Percentiles rank a stretch among this genome's conserved stretches.
phyloP scores from a whole-genome alignment of 441 rosid genomes.

The Bocquillonia castaneifolia region DNA sequence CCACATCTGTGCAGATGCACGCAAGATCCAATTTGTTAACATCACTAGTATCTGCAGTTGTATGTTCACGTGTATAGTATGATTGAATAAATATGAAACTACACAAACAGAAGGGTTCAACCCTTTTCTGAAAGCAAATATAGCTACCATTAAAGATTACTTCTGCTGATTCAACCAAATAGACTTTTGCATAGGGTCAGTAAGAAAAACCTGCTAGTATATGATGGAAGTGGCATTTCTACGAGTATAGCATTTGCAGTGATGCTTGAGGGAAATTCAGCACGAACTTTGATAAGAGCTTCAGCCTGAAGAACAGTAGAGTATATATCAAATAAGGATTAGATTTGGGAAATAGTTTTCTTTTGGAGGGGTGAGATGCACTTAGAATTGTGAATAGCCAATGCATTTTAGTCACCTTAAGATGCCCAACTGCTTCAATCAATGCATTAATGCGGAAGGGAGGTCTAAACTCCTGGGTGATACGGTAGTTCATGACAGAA shows the following conservation, averaged over 20 bases:
- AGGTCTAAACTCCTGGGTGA: constrained; percentile 84
- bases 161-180: constrained; percentile 4
- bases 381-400: not conserved
- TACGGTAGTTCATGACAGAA: constrained; percentile 84
- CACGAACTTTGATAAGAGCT: constrained; percentile 62
- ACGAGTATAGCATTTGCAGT: constrained; percentile 57
- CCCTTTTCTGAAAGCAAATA: not conserved
- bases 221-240: constrained; percentile 80
- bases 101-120: not conserved
- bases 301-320: constrained; percentile 43
- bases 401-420: constrained; percentile 40
- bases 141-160: not conserved
- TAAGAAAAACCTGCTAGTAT: constrained; percentile 59
- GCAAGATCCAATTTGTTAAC: not conserved
- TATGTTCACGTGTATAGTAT: too few species aligned
- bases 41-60: not conserved
- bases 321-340: not conserved
- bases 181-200: not conserved
- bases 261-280: constrained; percentile 62
- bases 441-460: constrained; percentile 69
- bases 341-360: not conserved
- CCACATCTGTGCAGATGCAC: not conserved
- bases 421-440: constrained; percentile 77
- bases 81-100: not conserved
- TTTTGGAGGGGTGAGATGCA: not conserved